These are phyloP conservation scores for Fonsecaea monophora DNA, from an alignment of 2,329 filamentous ascomycete species.

Conservation along the genomic window DNA sequence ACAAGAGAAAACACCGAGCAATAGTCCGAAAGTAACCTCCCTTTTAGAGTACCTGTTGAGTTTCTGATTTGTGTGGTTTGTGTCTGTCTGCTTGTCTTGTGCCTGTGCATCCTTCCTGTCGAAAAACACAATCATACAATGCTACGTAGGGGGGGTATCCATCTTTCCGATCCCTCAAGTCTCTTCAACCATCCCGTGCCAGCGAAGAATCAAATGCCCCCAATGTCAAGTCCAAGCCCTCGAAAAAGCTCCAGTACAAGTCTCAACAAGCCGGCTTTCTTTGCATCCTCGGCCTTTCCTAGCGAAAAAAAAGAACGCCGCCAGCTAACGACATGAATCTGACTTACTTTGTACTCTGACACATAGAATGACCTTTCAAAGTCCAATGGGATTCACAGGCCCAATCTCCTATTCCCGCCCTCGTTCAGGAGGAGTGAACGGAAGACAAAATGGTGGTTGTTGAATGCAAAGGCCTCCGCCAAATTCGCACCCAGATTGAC, in stretches of 20 bases:
- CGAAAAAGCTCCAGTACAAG: constrained; percentile 5
- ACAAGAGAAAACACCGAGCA: constrained; percentile 6
- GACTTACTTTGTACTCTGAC: constrained; percentile 10
- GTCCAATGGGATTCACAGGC: constrained; percentile 4
- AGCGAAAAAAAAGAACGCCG: constrained; percentile 15
- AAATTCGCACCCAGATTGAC: constrained; percentile 1
- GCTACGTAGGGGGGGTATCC: constrained; percentile 33
- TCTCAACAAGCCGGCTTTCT: constrained; percentile 2
- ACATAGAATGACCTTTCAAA: constrained; percentile 18
- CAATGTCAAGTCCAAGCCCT: constrained; percentile 5
- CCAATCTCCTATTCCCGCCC: not conserved
- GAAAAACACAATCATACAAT: constrained; percentile 17
- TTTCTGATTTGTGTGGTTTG: constrained; percentile 4
- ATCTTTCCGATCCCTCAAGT: constrained; percentile 18
- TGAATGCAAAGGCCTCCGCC: constrained; percentile 12
- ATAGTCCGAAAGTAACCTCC: constrained; percentile 5
- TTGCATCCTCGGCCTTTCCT: not conserved
- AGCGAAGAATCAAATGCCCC: constrained; percentile 11
- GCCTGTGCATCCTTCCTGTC: constrained; percentile 5
- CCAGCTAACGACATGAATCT: constrained; percentile 17
- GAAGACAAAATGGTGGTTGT: constrained; percentile 15
- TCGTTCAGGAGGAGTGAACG: not conserved
- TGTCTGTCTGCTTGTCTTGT: constrained; percentile 11
- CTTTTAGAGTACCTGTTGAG: not conserved
- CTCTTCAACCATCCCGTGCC: constrained; percentile 8